Conservation (phyloP, 441 rosid species). For the Gossypium trilobum region DNA sequence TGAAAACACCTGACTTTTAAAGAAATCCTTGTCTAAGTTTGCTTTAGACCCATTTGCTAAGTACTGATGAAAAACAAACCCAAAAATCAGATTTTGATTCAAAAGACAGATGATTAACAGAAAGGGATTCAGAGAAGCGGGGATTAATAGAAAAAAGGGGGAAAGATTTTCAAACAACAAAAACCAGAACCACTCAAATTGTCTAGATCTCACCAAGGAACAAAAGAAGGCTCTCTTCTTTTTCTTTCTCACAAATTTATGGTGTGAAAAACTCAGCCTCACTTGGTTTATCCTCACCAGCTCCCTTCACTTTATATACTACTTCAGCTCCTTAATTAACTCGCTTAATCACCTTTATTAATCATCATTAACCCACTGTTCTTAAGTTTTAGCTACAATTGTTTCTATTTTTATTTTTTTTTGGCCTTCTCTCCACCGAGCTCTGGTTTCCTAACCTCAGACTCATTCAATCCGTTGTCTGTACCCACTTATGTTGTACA, state of each 20-base stretch:
- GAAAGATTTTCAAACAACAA: background rate
- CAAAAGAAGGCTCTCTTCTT: background rate
- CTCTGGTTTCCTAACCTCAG: constrained; percentile 16
- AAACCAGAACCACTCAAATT: constrained; percentile 1
- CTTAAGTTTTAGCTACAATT: background rate
- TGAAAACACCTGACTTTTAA: constrained; percentile 59
- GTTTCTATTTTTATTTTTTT: background rate
- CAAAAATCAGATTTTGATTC: constrained; percentile 27
- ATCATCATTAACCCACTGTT: background rate
- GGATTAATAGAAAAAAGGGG: constrained; percentile 29
- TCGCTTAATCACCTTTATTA: background rate
- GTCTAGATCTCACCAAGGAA: background rate
- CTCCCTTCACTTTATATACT: constrained; percentile 22
- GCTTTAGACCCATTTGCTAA: constrained; percentile 18
- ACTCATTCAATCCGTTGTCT: background rate
- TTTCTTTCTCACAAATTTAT: background rate
- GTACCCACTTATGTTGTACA: constrained; percentile 5
- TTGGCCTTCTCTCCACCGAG: background rate
- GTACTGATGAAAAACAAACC: constrained; percentile 31
- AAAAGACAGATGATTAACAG: constrained; percentile 66
- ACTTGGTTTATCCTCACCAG: background rate
- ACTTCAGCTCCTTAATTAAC: background rate
- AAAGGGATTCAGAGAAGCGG: constrained; percentile 60
- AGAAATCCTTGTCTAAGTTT: constrained; percentile 40
- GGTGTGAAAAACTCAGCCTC: constrained; percentile 22